Conservation (phyloP, 2,329 filamentous ascomycete species). For the Neurospora crassa region DNA sequence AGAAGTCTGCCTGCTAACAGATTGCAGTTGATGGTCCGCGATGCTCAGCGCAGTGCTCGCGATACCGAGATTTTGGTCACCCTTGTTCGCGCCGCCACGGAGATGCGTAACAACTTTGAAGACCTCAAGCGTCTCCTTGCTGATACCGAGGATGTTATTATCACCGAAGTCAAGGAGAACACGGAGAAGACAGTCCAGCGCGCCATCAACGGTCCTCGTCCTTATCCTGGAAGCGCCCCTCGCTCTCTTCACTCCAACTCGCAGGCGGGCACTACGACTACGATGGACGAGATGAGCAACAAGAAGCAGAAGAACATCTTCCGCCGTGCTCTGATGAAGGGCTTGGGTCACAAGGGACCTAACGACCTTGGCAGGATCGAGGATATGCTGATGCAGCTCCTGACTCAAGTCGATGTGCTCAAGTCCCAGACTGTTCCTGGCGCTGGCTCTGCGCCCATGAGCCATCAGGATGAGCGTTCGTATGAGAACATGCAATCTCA, state of each 20-base stretch:
- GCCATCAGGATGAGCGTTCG: constrained; percentile 50
- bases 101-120: constrained; percentile 95
- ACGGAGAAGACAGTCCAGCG: constrained; percentile 79
- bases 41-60: constrained; percentile 89
- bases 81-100: constrained; percentile 83
- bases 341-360: constrained; percentile 75
- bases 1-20: constrained; percentile 16
- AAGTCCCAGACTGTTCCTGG: constrained; percentile 48
- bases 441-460: constrained; percentile 13
- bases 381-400: constrained; percentile 82
- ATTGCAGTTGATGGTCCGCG: constrained; percentile 73
- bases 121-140: constrained; percentile 90
- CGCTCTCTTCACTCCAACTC: constrained; percentile 49
- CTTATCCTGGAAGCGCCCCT: constrained; percentile 58
- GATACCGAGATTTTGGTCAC: constrained; percentile 96
- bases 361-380: constrained; percentile 85
- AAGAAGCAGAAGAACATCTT: constrained; percentile 91
- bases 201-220: constrained; percentile 75
- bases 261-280: constrained; percentile 37
- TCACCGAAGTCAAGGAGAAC: constrained; percentile 77
- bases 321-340: constrained; percentile 74
- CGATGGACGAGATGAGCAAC: constrained; percentile 39
- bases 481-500: constrained; percentile 55
- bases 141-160: constrained; percentile 81
- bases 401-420: constrained; percentile 82